Percentiles rank a stretch among this genome's conserved stretches.
Conservation (phyloP, 2,329 filamentous ascomycete species). For the Helotiales sp. region DNA sequence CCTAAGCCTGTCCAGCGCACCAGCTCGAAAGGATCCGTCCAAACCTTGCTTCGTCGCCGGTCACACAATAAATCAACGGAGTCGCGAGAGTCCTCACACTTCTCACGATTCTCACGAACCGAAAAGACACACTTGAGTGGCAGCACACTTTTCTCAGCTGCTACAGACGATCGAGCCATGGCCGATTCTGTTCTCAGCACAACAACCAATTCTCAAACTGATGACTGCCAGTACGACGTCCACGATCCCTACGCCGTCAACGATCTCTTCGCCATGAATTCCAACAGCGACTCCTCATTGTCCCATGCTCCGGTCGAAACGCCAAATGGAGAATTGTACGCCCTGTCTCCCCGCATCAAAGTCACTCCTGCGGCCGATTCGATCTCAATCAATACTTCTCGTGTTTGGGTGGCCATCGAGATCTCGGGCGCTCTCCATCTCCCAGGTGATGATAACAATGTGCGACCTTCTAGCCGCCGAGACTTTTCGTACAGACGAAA, state of each 20-base stretch:
- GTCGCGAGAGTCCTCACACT: not conserved
- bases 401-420: conserved; percentile 39
- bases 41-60: conserved; percentile 26
- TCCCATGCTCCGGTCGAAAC: not conserved
- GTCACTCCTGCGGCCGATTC: conserved; percentile 34
- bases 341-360: conserved; percentile 33
- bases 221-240: too few species aligned
- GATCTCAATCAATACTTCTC: conserved; percentile 32
- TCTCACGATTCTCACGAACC: too few species aligned
- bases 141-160: not conserved
- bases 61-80: conserved; percentile 22
- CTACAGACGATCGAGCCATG: not conserved
- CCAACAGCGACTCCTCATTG: too few species aligned
- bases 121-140: not conserved
- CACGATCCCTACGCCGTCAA: too few species aligned
- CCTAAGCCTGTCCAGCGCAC: conserved; percentile 9
- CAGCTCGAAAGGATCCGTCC: conserved; percentile 17
- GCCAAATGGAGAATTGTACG: conserved; percentile 7
- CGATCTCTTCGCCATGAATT: too few species aligned
- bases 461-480: not conserved
- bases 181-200: too few species aligned
- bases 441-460: conserved; percentile 18
- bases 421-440: conserved; percentile 32
- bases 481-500: not conserved
- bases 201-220: too few species aligned